Conservation (phyloP, 140 eudicot genomes). For the Flaveria floridana region DNA sequence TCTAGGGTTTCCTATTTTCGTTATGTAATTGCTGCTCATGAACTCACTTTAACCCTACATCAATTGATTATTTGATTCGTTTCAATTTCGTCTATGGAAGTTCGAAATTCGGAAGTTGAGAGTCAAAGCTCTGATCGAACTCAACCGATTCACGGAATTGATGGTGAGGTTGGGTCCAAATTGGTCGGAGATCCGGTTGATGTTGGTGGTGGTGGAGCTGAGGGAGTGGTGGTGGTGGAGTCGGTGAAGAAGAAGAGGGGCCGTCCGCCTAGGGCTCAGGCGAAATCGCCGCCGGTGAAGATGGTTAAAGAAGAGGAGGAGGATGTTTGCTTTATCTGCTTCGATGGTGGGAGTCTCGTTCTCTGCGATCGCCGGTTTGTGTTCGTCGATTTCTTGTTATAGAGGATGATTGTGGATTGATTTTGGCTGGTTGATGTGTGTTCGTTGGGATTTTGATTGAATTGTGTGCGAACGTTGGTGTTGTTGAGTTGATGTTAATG, state of each 20-base stretch:
- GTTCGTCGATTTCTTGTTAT: neutral
- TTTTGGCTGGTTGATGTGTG: slow-evolving; percentile 12
- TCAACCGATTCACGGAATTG: slow-evolving; percentile 35
- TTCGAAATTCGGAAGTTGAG: slow-evolving; percentile 28
- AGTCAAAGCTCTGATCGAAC: slow-evolving; percentile 33
- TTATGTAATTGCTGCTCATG: slow-evolving; percentile 16
- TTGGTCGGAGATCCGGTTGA: slow-evolving; percentile 40
- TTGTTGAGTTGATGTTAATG: neutral
- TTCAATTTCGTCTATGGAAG: slow-evolving; percentile 19
- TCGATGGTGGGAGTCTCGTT: slow-evolving; percentile 86
- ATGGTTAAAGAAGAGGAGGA: slow-evolving; percentile 50
- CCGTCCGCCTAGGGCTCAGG: slow-evolving; percentile 60
- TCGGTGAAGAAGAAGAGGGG: slow-evolving; percentile 62
- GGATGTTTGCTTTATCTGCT: slow-evolving; percentile 88
- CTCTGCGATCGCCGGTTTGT: slow-evolving; percentile 84
- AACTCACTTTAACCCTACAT: neutral
- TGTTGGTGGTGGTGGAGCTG: slow-evolving; percentile 25
- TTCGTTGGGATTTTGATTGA: slow-evolving; percentile 23
- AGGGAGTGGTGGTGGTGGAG: slow-evolving; percentile 22
- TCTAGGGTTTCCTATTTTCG: slow-evolving; percentile 33
- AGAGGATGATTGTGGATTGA: neutral
- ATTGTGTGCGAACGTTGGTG: slow-evolving; percentile 11
- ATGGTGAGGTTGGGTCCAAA: slow-evolving; percentile 29
- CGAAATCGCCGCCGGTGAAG: slow-evolving; percentile 45
- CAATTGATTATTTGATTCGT: slow-evolving; percentile 18